Conservation (phyloP, 1,284 basidiomycete genomes). For the Ceratobasidium sp. region DNA sequence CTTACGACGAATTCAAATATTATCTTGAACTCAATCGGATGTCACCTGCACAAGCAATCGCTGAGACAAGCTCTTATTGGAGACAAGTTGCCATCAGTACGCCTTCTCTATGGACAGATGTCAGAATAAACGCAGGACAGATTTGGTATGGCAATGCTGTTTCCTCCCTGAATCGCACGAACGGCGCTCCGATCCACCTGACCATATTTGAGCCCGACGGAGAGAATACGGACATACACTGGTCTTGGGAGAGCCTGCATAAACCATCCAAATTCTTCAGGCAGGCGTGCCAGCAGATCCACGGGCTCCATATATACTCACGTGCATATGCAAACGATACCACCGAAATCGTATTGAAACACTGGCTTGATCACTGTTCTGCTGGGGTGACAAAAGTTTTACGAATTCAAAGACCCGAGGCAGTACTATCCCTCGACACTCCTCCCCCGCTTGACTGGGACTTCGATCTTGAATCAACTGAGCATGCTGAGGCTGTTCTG, state of each 20-base stretch:
- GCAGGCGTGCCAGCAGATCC: no score
- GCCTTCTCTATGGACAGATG: background rate
- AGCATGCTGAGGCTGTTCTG: background rate
- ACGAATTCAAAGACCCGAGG: background rate
- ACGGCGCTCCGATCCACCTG: background rate
- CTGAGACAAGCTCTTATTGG: background rate
- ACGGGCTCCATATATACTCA: no score
- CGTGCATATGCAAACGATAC: no score
- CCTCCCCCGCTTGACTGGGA: background rate
- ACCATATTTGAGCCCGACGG: background rate
- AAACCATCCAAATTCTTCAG: no score
- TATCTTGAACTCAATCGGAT: no score
- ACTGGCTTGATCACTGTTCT: no score
- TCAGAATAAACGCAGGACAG: background rate
- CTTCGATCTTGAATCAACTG: background rate
- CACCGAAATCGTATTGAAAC: no score
- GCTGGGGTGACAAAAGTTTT: no score
- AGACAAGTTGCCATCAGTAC: background rate
- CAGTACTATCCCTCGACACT: background rate
- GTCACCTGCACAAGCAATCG: background rate
- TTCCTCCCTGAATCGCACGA: background rate
- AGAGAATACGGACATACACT: no score
- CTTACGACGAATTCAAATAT: no score
- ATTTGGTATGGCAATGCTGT: background rate
- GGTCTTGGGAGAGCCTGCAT: no score